phyloP scores from a whole-genome alignment of 441 rosid genomes.

The Adansonia rubrostipa region DNA sequence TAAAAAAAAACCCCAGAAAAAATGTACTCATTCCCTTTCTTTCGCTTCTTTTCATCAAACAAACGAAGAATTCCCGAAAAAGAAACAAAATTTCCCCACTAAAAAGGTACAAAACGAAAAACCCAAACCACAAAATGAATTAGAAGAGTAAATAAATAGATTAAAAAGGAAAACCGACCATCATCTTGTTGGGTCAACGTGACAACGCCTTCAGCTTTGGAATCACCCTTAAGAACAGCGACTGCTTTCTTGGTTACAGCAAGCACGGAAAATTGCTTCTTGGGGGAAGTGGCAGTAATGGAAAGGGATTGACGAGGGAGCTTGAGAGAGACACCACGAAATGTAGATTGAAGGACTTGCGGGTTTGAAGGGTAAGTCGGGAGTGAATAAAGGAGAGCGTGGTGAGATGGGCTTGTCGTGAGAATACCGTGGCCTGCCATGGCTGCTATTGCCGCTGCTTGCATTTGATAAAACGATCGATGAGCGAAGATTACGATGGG shows the following conservation, averaged over 20 bases:
- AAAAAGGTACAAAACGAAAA: background rate
- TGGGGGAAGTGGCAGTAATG: slow-evolving; percentile 41
- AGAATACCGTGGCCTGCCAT: slow-evolving; percentile 70
- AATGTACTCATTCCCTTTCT: background rate
- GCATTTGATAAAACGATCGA: slow-evolving; percentile 29
- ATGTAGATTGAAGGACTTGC: slow-evolving; percentile 41
- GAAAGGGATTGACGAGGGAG: slow-evolving; percentile 47
- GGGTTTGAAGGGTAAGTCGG: slow-evolving; percentile 27
- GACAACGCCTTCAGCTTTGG: slow-evolving; percentile 81
- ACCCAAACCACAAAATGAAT: background rate
- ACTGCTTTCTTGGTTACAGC: slow-evolving; percentile 84
- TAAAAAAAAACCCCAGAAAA: background rate
- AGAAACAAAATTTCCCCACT: background rate
- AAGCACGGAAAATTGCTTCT: slow-evolving; percentile 49
- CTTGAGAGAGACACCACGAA: slow-evolving; percentile 57
- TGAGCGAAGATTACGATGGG: slow-evolving; percentile 16
- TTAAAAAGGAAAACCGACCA: slow-evolving; percentile 44
- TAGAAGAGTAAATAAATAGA: background rate
- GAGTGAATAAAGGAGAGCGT: slow-evolving; percentile 34
- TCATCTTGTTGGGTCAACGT: slow-evolving; percentile 71
- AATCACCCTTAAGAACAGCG: slow-evolving; percentile 76
- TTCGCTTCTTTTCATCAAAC: background rate
- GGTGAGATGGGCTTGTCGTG: slow-evolving; percentile 36
- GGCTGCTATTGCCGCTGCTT: slow-evolving; percentile 51
- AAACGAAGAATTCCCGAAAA: background rate